Evolutionary conservation across 306 rosid genomes (phyloP).

Genomic region (Sechiopsis laciniata): DNA sequence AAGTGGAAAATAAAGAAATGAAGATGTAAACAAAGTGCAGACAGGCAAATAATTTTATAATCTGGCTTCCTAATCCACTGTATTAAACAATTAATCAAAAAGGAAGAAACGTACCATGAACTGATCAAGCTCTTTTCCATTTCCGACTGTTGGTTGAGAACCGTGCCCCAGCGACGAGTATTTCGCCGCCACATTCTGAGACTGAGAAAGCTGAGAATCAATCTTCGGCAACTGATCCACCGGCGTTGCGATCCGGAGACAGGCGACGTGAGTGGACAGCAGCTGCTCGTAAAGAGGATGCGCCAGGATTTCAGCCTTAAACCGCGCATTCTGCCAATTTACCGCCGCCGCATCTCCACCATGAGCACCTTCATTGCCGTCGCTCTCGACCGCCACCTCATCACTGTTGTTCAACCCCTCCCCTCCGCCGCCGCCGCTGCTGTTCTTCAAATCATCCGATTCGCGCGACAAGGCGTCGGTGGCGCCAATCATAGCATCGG

Average conservation of each 20-base stretch:
- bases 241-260: slow-evolving; percentile 87
- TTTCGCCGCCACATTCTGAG: slow-evolving; percentile 42
- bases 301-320: slow-evolving; percentile 57
- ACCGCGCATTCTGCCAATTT: slow-evolving; percentile 79
- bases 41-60: slow-evolving; percentile 9
- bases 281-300: slow-evolving; percentile 90
- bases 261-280: slow-evolving; percentile 75
- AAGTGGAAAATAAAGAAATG: too few species aligned
- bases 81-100: not conserved
- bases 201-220: slow-evolving; percentile 84
- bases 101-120: slow-evolving; percentile 61
- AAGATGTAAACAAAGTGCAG: not conserved
- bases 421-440: slow-evolving; percentile 20
- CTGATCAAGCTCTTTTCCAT: slow-evolving; percentile 84
- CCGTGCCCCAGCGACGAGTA: slow-evolving; percentile 50
- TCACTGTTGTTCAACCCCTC: slow-evolving; percentile 33
- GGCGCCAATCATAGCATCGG: slow-evolving; percentile 52
- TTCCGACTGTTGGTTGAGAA: slow-evolving; percentile 38
- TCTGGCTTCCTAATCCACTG: not conserved
- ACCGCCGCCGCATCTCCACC: slow-evolving; percentile 35
- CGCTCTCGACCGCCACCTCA: slow-evolving; percentile 37
- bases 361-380: slow-evolving; percentile 21
- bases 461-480: slow-evolving; percentile 42
- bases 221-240: slow-evolving; percentile 94
- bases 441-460: slow-evolving; percentile 42